Conservation (phyloP, 2,329 filamentous ascomycete species). For the Apiospora sp. region DNA sequence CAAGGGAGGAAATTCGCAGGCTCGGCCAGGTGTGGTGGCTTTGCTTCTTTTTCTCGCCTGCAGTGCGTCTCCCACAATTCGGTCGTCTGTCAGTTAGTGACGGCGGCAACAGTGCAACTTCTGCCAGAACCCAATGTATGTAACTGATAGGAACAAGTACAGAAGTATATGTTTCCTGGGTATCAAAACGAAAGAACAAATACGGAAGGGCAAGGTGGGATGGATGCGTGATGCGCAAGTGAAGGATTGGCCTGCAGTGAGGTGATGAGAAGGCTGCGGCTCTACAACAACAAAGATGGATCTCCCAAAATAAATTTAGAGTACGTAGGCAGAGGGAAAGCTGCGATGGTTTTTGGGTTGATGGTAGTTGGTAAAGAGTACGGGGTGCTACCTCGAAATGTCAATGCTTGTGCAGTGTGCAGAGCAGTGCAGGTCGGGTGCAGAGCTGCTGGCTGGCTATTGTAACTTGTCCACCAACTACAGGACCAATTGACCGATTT, state of each 20-base stretch:
- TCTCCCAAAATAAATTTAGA: conserved; percentile 22
- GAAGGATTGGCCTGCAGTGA: conserved; percentile 1
- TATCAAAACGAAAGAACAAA: conserved; percentile 24
- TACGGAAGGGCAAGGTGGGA: conserved; percentile 1
- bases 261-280: conserved; percentile 20
- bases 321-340: conserved; percentile 6
- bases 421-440: not conserved
- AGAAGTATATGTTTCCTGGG: conserved; percentile 19
- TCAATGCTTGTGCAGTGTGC: not conserved
- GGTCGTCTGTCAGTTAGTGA: not conserved
- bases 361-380: not conserved
- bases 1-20: conserved; percentile 18
- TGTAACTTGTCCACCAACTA: conserved; percentile 1
- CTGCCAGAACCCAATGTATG: not conserved
- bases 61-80: conserved; percentile 13
- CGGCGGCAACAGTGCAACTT: not conserved
- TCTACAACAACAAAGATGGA: conserved; percentile 18
- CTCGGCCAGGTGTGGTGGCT: conserved; percentile 15
- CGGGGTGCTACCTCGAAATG: not conserved
- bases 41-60: conserved; percentile 20
- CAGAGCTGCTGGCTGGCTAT: not conserved
- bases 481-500: not conserved
- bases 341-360: conserved; percentile 5
- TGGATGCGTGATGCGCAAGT: conserved; percentile 20
- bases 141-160: conserved; percentile 5